phyloP scores from a whole-genome alignment of 768 basidiomycete species.

The Termitomyces sp. region DNA sequence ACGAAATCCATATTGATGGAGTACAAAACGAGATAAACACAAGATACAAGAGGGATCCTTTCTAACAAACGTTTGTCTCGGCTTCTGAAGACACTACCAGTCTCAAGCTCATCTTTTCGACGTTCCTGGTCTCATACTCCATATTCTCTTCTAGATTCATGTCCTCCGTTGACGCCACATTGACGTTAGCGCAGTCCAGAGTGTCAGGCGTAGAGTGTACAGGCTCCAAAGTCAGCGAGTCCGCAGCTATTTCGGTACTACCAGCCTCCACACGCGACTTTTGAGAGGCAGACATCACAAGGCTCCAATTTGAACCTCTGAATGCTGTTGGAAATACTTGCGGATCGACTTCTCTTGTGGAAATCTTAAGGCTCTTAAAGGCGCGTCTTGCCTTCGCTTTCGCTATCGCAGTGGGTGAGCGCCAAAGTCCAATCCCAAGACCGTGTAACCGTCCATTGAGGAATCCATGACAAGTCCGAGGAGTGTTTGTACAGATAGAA shows the following conservation, averaged over 20 bases:
- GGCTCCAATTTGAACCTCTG: constrained; percentile 14
- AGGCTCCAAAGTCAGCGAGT: constrained; percentile 7
- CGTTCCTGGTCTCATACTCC: background rate
- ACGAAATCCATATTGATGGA: background rate
- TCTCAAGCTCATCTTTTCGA: constrained; percentile 13
- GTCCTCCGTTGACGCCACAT: background rate
- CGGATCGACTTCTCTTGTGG: background rate
- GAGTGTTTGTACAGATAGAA: constrained; percentile 16
- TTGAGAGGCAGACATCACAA: constrained; percentile 7
- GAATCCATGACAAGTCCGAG: constrained; percentile 4
- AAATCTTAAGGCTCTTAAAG: constrained; percentile 1
- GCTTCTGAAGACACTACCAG: constrained; percentile 8
- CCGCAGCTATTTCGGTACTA: background rate
- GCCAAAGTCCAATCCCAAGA: constrained; percentile 11
- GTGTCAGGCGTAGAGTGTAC: constrained; percentile 4
- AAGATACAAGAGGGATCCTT: background rate
- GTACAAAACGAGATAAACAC: background rate
- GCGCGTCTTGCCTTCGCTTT: constrained; percentile 11
- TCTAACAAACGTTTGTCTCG: background rate
- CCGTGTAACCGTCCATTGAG: constrained; percentile 11
- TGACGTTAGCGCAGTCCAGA: background rate
- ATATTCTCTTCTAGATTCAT: constrained; percentile 1
- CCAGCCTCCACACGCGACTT: background rate
- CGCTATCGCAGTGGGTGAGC: constrained; percentile 8
- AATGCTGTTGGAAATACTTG: constrained; percentile 5